These are phyloP conservation scores for Bathelium albidoporum DNA, from an alignment of 495 filamentous ascomycete genomes.

Conservation along the genomic window DNA sequence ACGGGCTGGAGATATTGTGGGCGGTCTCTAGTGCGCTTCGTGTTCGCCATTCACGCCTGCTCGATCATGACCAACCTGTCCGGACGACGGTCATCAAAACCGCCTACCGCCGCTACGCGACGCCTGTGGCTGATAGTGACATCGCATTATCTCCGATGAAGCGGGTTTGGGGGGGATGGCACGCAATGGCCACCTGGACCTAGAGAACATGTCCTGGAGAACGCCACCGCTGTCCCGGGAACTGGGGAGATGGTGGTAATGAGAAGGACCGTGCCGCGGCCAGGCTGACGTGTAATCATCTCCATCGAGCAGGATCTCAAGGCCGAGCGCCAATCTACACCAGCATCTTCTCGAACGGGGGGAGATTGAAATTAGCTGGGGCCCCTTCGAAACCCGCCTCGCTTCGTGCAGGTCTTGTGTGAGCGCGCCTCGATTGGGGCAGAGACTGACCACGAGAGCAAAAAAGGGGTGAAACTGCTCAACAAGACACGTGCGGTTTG, in stretches of 20 bases:
- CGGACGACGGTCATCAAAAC: not conserved
- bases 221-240: not conserved
- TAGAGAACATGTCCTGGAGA: not conserved
- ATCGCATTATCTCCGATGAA: not conserved
- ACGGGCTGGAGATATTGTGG: not conserved
- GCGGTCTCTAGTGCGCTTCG: not conserved
- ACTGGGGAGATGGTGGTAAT: not conserved
- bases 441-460: not conserved
- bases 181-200: not conserved
- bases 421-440: not conserved
- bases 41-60: not conserved
- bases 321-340: not conserved
- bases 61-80: not conserved
- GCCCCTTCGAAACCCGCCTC: not conserved
- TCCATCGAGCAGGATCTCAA: not conserved
- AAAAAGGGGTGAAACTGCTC: not conserved
- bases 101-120: not conserved
- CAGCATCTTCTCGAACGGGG: not conserved
- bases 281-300: not conserved
- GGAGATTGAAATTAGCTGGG: not conserved
- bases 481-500: not conserved
- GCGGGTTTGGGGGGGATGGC: not conserved
- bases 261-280: conserved; percentile 1
- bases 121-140: not conserved
- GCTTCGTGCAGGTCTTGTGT: not conserved